phyloP scores from a whole-genome alignment of 2,329 filamentous ascomycete species.

The Aquanectria penicillioides region DNA sequence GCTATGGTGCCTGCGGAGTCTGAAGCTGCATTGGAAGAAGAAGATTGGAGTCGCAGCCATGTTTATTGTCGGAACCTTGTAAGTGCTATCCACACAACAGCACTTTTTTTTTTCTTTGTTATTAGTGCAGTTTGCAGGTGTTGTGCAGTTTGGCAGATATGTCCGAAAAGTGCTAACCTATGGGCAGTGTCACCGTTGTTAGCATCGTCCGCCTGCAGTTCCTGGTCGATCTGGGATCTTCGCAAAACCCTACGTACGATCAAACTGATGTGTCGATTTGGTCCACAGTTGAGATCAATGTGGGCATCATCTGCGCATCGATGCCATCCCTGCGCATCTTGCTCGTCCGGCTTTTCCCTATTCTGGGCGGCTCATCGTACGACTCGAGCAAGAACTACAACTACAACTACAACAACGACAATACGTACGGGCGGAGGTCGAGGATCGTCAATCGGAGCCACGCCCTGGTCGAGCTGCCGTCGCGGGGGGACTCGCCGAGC shows the following conservation, averaged over 20 bases:
- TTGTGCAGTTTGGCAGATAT: too few species aligned
- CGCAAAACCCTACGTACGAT: constrained; percentile 44
- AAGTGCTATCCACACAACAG: too few species aligned
- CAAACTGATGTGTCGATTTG: constrained; percentile 43
- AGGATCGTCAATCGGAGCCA: constrained; percentile 32
- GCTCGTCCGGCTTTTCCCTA: constrained; percentile 43
- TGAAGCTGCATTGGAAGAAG: constrained; percentile 52
- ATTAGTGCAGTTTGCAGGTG: too few species aligned
- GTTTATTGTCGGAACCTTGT: constrained; percentile 56
- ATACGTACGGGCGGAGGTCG: constrained; percentile 33
- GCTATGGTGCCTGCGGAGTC: constrained; percentile 47
- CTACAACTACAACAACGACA: constrained; percentile 33
- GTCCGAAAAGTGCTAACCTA: too few species aligned
- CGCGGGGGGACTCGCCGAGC: constrained; percentile 30
- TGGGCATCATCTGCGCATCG: constrained; percentile 50
- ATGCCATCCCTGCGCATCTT: constrained; percentile 46
- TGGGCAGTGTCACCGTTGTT: constrained; percentile 42
- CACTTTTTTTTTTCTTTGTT: too few species aligned
- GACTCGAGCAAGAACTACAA: constrained; percentile 38
- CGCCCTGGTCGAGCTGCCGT: constrained; percentile 32
- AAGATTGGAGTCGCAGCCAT: constrained; percentile 56
- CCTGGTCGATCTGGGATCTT: constrained; percentile 40
- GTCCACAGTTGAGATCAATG: constrained; percentile 49
- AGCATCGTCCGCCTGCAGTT: constrained; percentile 44
- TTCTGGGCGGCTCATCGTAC: constrained; percentile 36